A percentile compares a stretch with the other conserved stretches of the same genome.
phyloP scores from a whole-genome alignment of 805 yeast genomes.

The Candida fluviatilis region DNA sequence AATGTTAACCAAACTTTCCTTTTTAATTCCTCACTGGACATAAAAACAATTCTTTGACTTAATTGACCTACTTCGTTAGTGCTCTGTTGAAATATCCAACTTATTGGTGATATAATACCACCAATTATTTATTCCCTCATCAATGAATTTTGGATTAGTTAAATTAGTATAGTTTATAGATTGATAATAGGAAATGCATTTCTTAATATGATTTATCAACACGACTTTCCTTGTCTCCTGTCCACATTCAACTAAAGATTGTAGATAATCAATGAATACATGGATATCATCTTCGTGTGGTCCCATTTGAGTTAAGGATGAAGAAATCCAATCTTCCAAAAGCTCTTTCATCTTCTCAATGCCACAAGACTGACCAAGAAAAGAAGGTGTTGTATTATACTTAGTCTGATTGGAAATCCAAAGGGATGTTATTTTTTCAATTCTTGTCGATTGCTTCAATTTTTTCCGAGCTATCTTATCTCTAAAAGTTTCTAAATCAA shows the following conservation, averaged over 20 bases:
- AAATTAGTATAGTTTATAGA: conserved; percentile 3
- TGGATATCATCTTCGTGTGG: conserved; percentile 32
- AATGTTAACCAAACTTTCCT: conserved; percentile 19
- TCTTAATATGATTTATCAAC: conserved; percentile 12
- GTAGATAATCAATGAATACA: conserved; percentile 17
- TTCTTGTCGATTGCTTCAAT: conserved; percentile 9
- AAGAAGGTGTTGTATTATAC: conserved; percentile 10
- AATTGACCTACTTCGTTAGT: background rate
- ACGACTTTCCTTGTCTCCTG: conserved; percentile 15
- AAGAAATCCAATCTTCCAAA: conserved; percentile 23
- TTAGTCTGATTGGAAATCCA: conserved; percentile 21
- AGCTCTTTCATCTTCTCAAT: conserved; percentile 12
- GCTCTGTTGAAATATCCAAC: background rate
- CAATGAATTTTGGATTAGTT: conserved; percentile 2
- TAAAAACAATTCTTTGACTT: background rate
- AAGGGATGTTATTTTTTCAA: conserved; percentile 11
- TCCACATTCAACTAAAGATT: conserved; percentile 13
- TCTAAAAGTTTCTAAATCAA: conserved; percentile 22
- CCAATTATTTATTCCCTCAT: conserved; percentile 11
- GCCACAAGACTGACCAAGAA: conserved; percentile 9
- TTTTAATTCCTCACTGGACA: background rate
- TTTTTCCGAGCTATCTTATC: conserved; percentile 19
- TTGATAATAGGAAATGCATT: background rate
- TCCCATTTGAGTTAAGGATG: conserved; percentile 26
- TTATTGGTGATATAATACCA: background rate